Conservation (phyloP, 75 land plant species). For the Ceratopteris richardii region DNA sequence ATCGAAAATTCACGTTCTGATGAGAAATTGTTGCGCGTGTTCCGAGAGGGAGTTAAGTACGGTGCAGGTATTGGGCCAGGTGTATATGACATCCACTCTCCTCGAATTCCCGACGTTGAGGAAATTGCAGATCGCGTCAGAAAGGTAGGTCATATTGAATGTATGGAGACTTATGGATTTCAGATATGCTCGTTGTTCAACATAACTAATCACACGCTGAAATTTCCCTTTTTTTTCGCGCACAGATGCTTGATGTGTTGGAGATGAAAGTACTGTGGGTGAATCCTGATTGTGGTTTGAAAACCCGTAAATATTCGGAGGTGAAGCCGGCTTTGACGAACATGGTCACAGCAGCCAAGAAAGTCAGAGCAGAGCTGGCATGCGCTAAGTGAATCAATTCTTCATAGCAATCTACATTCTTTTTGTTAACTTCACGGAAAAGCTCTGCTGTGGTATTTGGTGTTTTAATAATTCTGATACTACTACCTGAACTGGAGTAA, state of each 20-base stretch:
- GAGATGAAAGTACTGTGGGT: conserved; percentile 48
- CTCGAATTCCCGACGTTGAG: conserved; percentile 37
- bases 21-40: conserved; percentile 49
- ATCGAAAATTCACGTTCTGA: conserved; percentile 56
- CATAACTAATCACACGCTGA: too few relatives aligned
- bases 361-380: conserved; percentile 37
- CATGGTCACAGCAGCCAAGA: conserved; percentile 47
- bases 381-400: conserved; percentile 17
- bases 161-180: conserved; percentile 6
- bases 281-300: conserved; percentile 52
- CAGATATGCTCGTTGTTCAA: conserved; percentile 1
- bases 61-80: conserved; percentile 56
- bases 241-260: conserved; percentile 39
- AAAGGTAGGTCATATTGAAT: conserved; percentile 20
- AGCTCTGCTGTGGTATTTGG: too few relatives aligned
- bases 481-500: too few relatives aligned
- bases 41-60: conserved; percentile 51
- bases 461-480: too few relatives aligned
- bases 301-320: conserved; percentile 42
- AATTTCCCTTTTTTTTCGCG: too few relatives aligned
- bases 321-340: conserved; percentile 38
- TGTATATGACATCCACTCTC: conserved; percentile 53
- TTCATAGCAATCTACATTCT: too few relatives aligned
- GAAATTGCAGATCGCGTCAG: conserved; percentile 48
- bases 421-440: too few relatives aligned